Base-by-base conservation (phyloP, 495 filamentous ascomycete genomes). In the Hypoxylon perforatum region DNA sequence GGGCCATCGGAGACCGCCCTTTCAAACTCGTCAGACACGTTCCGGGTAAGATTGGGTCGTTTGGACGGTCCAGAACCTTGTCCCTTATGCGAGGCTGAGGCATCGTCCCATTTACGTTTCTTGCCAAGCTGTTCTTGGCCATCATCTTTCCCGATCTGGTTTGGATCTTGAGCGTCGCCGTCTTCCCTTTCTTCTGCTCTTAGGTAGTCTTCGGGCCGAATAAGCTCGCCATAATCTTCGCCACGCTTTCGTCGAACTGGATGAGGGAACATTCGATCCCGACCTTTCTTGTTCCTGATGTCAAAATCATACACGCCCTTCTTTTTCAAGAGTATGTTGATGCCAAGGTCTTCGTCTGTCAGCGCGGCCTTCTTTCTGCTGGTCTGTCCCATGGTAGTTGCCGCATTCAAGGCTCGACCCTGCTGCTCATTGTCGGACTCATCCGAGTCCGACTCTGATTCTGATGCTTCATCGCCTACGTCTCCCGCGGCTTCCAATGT, bases 171-270 rank as follows among this genome's bases (percentile, higher is more conserved):
- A 49, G 79, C 87, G 49, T 94, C 91, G 15, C 88, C 86, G 52
- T 96, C 92, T 61, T 97, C 93, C 21, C 90, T 84, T 76, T 98
- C 95, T 70, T 99, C 95, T 0, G 93, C 94, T 45, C 94, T 84
- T n/a, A 97, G 82, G 71, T 92, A 99, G 38, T 97, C 95, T 57
- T 98, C 95, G 0, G 94, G 92, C 46, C 92, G 84, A 67, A 98
- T 96, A 54, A 94, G 79, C 63, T 98, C 96, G 42, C 95, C 95
- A 72, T 92, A 98, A 60, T 97, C 94, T 75, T 98, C 96, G 10
- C 82, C 86, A 21, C 93, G 89, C 75, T 89, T 90, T 60, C 93
- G 83, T 33, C 91, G 85, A 35, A 91, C 86, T 14, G 94, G 88
- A 47, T 93, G 90, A 0, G 95, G 95, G 66, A 96, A 98, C 86